Evolutionary conservation across 129 eudicot genomes (phyloP), one percentile per base, ranked within the genome.

Genomic region (Scalesia atractyloides): DNA sequence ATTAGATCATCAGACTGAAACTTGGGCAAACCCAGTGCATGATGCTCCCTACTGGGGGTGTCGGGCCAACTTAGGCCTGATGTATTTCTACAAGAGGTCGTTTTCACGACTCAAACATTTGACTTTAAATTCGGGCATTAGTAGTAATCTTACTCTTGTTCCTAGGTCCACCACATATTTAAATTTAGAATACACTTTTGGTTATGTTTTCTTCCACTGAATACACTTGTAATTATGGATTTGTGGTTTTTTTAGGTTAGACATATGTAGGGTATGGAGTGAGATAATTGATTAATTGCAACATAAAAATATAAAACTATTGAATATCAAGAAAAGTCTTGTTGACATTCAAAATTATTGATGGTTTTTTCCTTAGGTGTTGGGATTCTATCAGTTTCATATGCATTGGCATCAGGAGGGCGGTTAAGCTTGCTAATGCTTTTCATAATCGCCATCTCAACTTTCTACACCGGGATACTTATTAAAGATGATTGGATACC

Each of bases 341-440:
- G 26, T 58, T 58, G 37, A 63, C 37, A 41, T 18, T 22, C 4
- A 13, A 30, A 13, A 3, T 5, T 46, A 16, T 61, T 47, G 60
- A 2, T 69, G 33, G 47, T 8, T 64, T 15, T 62, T 62, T 84
- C 15, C 11, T 16, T 78, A 95, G 99, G 99, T n/a, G 91, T 90
- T 37, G 99, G 99, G 49, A 95, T 95, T 62, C 72, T 95, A 16
- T 90, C 99, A 4, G 79, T 85, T 48, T 94, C 99, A 58, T 95
- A 79, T 75, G 99, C 99, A 50, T 68, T 95, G 18, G 75, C 99
- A 69, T 83, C 97, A 22, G 96, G 97, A 46, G 97, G 99, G n/a
- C 90, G 99, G 99, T 62, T 86, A 14, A 90, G 99, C 70, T 75
- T 95, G 63, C 15, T 80, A 26, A 75, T 90, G 1, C 85, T 95